A percentile compares a stretch with the other conserved stretches of the same genome.
Conservation (phyloP, 75 land plant genomes). For the Selaginella tamariscina region DNA sequence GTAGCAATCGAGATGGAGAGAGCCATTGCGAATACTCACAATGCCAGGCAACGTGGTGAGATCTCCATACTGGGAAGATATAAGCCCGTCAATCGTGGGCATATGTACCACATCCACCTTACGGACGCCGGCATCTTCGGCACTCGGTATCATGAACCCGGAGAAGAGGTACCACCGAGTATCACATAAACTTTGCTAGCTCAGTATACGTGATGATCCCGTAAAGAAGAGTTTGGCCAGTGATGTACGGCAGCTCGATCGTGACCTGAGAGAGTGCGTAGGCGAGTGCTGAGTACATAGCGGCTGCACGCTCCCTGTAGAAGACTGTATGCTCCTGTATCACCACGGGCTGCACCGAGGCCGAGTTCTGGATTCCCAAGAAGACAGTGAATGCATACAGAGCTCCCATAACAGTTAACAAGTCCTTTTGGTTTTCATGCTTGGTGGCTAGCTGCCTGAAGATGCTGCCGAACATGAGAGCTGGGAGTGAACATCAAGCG, state of each 20-base stretch:
- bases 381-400: background rate
- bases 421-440: background rate
- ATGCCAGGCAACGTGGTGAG: slow-evolving; percentile 43
- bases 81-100: too few relatives aligned
- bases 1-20: slow-evolving; percentile 46
- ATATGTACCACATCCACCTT: too few relatives aligned
- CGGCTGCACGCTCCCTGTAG: background rate
- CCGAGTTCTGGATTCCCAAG: background rate
- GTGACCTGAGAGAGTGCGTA: background rate
- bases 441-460: too few relatives aligned
- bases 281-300: background rate
- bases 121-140: too few relatives aligned
- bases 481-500: too few relatives aligned
- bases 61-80: slow-evolving; percentile 36
- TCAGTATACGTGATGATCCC: too few relatives aligned
- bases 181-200: too few relatives aligned
- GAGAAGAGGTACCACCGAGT: too few relatives aligned
- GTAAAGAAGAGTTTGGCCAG: too few relatives aligned
- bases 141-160: too few relatives aligned
- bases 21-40: slow-evolving; percentile 49
- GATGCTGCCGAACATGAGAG: too few relatives aligned
- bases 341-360: background rate
- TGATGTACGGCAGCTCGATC: too few relatives aligned
- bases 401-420: background rate
- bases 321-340: background rate